phyloP scores from a whole-genome alignment of 768 basidiomycete species.

The Lactarius indigo region DNA sequence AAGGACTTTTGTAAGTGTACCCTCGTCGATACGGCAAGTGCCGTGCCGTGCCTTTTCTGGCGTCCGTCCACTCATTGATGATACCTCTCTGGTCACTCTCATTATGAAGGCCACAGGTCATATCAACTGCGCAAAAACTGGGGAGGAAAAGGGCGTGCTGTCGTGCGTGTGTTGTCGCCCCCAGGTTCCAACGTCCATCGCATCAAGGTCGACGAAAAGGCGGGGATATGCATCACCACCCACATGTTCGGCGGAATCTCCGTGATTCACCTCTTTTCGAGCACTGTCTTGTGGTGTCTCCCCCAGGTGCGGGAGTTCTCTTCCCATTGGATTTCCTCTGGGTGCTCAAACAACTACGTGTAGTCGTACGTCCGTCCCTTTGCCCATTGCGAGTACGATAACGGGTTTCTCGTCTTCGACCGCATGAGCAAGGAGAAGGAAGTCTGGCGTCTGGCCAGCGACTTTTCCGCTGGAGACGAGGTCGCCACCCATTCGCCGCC shows the following conservation, averaged over 20 bases:
- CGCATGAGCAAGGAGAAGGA: slow-evolving; percentile 56
- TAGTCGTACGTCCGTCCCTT: slow-evolving; percentile 50
- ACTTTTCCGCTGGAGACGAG: slow-evolving; percentile 22
- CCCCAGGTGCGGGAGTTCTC: slow-evolving; percentile 41
- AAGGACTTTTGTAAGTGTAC: slow-evolving; percentile 1
- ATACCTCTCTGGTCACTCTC: slow-evolving; percentile 6
- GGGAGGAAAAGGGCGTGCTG: slow-evolving; percentile 48
- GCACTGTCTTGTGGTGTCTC: slow-evolving; percentile 56
- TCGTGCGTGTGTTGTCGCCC: slow-evolving; percentile 34
- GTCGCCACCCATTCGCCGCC: not conserved
- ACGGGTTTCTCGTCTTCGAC: slow-evolving; percentile 71
- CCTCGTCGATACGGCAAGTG: slow-evolving; percentile 26
- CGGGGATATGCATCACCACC: slow-evolving; percentile 58
- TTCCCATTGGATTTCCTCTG: not conserved
- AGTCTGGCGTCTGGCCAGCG: slow-evolving; percentile 57
- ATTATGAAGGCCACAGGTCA: slow-evolving; percentile 42
- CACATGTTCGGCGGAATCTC: slow-evolving; percentile 49
- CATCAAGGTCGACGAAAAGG: slow-evolving; percentile 69
- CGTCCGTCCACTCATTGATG: not conserved
- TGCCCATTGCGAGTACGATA: slow-evolving; percentile 72
- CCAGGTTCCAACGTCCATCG: slow-evolving; percentile 53
- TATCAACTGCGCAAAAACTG: slow-evolving; percentile 48
- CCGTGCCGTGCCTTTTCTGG: not conserved
- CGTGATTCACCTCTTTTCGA: slow-evolving; percentile 53
- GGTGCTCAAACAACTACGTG: not conserved